Conservation (phyloP, 2,329 filamentous ascomycete genomes). For the Parastagonospora avenae region DNA sequence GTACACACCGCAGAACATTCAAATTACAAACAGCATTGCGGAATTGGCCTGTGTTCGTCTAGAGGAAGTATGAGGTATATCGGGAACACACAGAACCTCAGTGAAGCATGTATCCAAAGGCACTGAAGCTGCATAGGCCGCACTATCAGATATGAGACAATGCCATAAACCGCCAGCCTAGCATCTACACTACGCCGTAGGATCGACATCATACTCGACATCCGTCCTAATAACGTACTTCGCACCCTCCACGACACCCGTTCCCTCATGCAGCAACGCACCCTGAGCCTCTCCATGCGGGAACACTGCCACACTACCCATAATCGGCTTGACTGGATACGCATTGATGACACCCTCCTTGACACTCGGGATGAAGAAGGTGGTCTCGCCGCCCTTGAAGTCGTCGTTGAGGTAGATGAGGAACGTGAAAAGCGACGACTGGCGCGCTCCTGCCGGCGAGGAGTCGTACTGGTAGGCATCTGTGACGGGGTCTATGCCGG, state of each 20-base stretch:
- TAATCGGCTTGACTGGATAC: conserved; percentile 70
- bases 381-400: conserved; percentile 73
- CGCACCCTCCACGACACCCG: conserved; percentile 69
- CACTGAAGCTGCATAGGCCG: not conserved
- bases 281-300: conserved; percentile 71
- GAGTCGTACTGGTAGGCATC: conserved; percentile 70
- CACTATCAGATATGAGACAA: not conserved
- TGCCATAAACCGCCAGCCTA: not conserved
- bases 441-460: conserved; percentile 63
- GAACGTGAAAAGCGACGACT: conserved; percentile 73
- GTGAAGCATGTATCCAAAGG: not conserved
- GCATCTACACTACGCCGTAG: not conserved
- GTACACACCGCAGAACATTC: not conserved
- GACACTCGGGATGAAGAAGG: conserved; percentile 69
- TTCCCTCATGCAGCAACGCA: conserved; percentile 71
- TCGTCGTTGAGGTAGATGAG: conserved; percentile 73
- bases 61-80: not conserved
- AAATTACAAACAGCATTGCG: not conserved
- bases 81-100: not conserved
- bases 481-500: conserved; percentile 61
- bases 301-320: conserved; percentile 71
- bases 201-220: conserved; percentile 68
- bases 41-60: too few relatives aligned
- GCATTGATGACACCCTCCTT: conserved; percentile 71
- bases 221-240: conserved; percentile 74